These are phyloP conservation scores for Prunella vulgaris DNA, from an alignment of 257 asterid species.

Conservation along the genomic window DNA sequence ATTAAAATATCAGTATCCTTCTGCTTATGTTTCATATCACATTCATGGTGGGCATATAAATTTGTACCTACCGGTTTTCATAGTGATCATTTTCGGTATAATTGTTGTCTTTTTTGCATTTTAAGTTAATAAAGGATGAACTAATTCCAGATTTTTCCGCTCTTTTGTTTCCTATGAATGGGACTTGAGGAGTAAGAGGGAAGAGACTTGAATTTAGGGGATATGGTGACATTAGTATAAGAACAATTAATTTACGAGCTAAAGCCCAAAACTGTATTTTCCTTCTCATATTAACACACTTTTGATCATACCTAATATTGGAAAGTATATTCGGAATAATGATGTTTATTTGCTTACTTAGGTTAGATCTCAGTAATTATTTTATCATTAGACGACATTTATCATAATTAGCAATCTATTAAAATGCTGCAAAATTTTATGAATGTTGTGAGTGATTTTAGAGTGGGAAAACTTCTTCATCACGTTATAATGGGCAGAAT, in stretches of 20 bases:
- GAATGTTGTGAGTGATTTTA: neutral
- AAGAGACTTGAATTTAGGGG: neutral
- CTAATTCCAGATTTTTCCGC: neutral
- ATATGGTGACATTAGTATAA: neutral
- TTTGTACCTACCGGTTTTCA: no score
- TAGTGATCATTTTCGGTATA: no score
- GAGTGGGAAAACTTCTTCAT: no score
- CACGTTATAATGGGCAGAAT: no score
- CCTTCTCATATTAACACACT: neutral
- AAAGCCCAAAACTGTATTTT: neutral
- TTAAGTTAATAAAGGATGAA: neutral
- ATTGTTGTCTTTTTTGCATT: neutral
- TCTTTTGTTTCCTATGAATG: neutral
- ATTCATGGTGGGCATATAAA: no score
- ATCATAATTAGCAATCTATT: neutral
- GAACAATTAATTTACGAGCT: neutral
- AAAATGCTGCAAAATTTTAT: neutral
- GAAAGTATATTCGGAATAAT: neutral
- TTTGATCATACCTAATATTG: neutral
- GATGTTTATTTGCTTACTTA: neutral
- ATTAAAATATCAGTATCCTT: no score
- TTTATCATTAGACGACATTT: neutral
- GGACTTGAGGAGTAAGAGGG: neutral
- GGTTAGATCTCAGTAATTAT: neutral
- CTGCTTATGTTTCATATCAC: no score